These are phyloP conservation scores for Phytophthora fragariae DNA, from an alignment of 352 stramenopile species.

Conservation along the genomic window DNA sequence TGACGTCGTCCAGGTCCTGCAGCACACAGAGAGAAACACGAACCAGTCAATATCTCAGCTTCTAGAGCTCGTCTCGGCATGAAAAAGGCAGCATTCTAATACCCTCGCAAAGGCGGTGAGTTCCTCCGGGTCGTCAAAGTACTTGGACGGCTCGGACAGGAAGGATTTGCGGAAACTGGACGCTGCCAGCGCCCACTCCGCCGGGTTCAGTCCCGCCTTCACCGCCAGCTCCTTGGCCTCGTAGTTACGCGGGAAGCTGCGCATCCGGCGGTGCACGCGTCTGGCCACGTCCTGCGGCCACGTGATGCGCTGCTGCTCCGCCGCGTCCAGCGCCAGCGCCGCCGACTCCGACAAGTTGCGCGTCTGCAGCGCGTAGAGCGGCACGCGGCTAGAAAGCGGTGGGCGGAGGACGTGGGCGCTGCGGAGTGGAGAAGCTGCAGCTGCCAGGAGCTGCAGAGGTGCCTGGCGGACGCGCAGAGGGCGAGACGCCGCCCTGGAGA, in stretches of 20 bases:
- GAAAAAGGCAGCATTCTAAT: slow-evolving; percentile 7
- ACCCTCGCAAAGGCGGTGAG: slow-evolving; percentile 60
- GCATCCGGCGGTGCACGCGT: slow-evolving; percentile 53
- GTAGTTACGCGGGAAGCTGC: slow-evolving; percentile 75
- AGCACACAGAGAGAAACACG: background rate
- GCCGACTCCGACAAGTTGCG: slow-evolving; percentile 12
- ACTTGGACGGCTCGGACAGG: slow-evolving; percentile 55
- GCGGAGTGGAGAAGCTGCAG: background rate
- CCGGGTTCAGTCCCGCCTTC: slow-evolving; percentile 68
- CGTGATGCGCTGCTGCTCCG: slow-evolving; percentile 9
- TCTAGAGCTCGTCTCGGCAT: slow-evolving; percentile 5
- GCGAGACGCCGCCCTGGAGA: background rate
- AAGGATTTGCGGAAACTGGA: slow-evolving; percentile 74
- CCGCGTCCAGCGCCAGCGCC: background rate
- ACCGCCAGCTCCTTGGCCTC: slow-evolving; percentile 73
- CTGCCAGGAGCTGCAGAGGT: slow-evolving; percentile 13
- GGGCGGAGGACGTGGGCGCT: background rate
- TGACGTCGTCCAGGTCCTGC: slow-evolving; percentile 58
- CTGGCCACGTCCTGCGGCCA: slow-evolving; percentile 54
- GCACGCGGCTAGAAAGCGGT: slow-evolving; percentile 7
- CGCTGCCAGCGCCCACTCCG: slow-evolving; percentile 65
- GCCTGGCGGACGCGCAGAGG: background rate
- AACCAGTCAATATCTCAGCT: slow-evolving; percentile 17
- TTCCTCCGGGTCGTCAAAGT: slow-evolving; percentile 66
- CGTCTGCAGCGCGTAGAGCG: background rate